phyloP scores from a whole-genome alignment of 805 yeast species.

The Candida alai region DNA sequence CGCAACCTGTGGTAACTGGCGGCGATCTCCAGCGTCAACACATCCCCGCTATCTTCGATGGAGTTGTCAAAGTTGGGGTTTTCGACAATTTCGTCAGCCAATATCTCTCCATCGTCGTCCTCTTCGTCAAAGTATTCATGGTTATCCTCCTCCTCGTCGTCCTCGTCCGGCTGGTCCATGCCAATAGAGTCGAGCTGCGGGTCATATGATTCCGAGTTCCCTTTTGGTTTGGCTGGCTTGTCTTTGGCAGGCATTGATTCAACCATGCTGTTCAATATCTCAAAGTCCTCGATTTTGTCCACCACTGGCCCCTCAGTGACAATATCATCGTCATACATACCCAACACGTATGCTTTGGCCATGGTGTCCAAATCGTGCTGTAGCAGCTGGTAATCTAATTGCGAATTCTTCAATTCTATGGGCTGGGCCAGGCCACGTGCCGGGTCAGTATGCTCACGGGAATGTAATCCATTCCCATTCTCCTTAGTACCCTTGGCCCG shows the following conservation, averaged over 20 bases:
- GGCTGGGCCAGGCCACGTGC: too few relatives aligned
- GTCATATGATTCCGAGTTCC: neutral
- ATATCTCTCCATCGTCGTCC: constrained; percentile 36
- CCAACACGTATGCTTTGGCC: constrained; percentile 59
- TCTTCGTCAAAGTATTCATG: constrained; percentile 17
- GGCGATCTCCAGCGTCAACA: constrained; percentile 46
- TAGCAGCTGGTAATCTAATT: constrained; percentile 39
- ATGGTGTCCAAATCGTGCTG: constrained; percentile 50
- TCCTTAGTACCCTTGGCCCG: neutral
- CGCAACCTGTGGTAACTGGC: constrained; percentile 55
- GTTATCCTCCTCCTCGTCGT: constrained; percentile 32
- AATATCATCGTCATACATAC: constrained; percentile 59
- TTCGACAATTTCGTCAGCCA: constrained; percentile 44
- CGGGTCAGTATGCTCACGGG: too few relatives aligned
- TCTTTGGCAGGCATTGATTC: constrained; percentile 27
- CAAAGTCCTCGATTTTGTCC: constrained; percentile 52
- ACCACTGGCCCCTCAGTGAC: constrained; percentile 54
- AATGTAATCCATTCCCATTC: too few relatives aligned
- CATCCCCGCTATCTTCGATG: constrained; percentile 18
- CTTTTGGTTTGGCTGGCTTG: constrained; percentile 2
- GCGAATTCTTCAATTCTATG: constrained; percentile 14
- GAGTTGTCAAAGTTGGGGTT: constrained; percentile 20
- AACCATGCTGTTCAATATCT: constrained; percentile 44
- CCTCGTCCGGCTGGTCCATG: constrained; percentile 27
- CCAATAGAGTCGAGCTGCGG: constrained; percentile 17